phyloP scores from a whole-genome alignment of 1,284 basidiomycete genomes.

The Thelephora terrestris region DNA sequence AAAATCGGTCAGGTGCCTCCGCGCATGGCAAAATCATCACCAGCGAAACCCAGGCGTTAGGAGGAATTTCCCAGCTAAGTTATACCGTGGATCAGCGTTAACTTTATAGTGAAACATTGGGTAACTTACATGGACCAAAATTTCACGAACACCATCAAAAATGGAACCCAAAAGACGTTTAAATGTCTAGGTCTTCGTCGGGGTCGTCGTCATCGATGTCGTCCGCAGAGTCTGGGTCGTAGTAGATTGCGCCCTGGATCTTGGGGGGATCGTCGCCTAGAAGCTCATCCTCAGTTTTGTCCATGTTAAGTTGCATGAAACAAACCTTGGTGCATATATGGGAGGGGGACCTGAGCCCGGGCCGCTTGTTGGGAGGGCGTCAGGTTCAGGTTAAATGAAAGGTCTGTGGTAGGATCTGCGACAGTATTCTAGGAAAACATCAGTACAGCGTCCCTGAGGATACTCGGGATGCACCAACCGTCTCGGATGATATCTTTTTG shows the following conservation, averaged over 20 bases:
- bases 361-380: constrained; percentile 78
- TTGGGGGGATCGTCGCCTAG: constrained; percentile 18
- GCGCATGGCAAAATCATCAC: no score
- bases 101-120: no score
- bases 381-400: constrained; percentile 79
- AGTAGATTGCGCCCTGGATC: constrained; percentile 37
- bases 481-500: constrained; percentile 20
- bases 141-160: no score
- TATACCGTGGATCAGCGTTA: no score
- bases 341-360: constrained; percentile 72
- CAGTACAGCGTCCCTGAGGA: neutral
- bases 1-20: no score
- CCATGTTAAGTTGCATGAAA: neutral
- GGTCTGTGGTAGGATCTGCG: constrained; percentile 49
- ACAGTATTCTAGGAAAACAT: constrained; percentile 21
- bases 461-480: constrained; percentile 27
- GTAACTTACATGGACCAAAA: no score
- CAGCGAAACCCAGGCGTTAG: no score
- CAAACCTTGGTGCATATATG: constrained; percentile 76
- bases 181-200: constrained; percentile 82
- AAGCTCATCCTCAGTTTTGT: no score
- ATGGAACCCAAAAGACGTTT: constrained; percentile 9
- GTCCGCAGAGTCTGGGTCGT: constrained; percentile 82
- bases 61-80: no score
- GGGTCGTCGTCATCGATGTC: constrained; percentile 87